Base-by-base conservation (phyloP, 1,139 yeast species). In the Hansenula sp. region DNA sequence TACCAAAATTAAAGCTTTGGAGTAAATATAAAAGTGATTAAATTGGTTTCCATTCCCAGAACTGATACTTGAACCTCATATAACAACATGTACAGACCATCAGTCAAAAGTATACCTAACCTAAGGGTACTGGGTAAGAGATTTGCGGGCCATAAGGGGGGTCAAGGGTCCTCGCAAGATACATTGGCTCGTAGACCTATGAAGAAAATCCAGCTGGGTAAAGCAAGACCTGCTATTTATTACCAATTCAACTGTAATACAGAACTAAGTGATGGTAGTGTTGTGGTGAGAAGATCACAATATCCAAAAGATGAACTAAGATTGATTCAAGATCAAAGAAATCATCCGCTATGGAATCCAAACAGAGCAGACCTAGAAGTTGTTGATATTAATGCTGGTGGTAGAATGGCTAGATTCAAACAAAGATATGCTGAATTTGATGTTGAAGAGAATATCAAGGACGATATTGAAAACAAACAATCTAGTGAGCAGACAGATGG, bases 201-300 rank as follows among this genome's bases (percentile, higher is more conserved):
- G 41, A 67, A 63, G 51, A 69, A 67, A 56, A 68, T 70, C 41
- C 52, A 53, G 17, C 50, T 67, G 17, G 96, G 96, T 41, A 84
- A 83, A 61, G 90, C 96, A 16, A 79, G 97, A 66, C 97, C 98
- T 3, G 90, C 96, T 36, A 85, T 91, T 38, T 91, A 88, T 67
- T 79, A 91, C 68, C 89, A 88, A 61, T 93, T 93, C 61, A 91
- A 91, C 51, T 86, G 94, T 34, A 68, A 76, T 39, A 91, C 93
- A 12, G 96, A 91, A 65, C 75, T 91, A 46, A 84, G 95, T 55
- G 98, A 93, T 62, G 99, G 99, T 2, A 85, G 96, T 28, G 96
- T 95, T 1, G 73, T 89, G 33, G 72, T 71, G 33, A 77, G 99
- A 66, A 76, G 88, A 58, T 82, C 96, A 0, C 96, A 87, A 54